phyloP scores from a whole-genome alignment of 257 asterid genomes.

The Solanum megistacrolobum region DNA sequence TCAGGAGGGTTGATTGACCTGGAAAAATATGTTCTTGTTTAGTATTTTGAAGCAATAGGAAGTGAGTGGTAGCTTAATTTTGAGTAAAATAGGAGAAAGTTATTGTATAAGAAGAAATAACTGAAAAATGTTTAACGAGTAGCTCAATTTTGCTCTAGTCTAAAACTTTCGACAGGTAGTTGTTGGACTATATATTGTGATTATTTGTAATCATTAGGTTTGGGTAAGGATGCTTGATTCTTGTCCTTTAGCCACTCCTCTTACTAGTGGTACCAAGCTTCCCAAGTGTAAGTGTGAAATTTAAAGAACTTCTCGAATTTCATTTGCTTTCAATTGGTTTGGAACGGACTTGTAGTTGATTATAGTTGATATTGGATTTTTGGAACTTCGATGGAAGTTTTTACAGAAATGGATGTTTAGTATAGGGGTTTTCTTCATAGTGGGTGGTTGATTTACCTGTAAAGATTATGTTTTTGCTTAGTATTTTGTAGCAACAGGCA shows the following conservation, averaged over 20 bases:
- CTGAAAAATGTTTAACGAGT: neutral
- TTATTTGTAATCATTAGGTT: neutral
- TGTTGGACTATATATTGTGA: neutral
- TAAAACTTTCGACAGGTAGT: neutral
- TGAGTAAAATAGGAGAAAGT: neutral
- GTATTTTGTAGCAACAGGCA: neutral
- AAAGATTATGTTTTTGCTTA: neutral
- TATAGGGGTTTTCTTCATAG: neutral
- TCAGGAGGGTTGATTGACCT: neutral
- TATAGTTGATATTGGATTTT: neutral
- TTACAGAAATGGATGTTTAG: neutral
- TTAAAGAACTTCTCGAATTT: neutral
- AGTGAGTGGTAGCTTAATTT: neutral
- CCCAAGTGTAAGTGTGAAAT: neutral
- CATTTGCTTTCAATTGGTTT: neutral
- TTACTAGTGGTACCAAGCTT: neutral
- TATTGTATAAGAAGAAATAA: neutral
- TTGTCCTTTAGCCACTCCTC: neutral
- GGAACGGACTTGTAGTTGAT: neutral
- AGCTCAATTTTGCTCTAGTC: neutral
- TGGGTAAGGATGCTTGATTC: neutral
- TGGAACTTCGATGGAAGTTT: neutral
- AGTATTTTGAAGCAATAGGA: neutral
- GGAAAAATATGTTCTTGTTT: neutral
- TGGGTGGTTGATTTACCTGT: neutral